Evolutionary conservation across 345 rosid species (phyloP).

Genomic region (Eucalyptus guilfoylei): DNA sequence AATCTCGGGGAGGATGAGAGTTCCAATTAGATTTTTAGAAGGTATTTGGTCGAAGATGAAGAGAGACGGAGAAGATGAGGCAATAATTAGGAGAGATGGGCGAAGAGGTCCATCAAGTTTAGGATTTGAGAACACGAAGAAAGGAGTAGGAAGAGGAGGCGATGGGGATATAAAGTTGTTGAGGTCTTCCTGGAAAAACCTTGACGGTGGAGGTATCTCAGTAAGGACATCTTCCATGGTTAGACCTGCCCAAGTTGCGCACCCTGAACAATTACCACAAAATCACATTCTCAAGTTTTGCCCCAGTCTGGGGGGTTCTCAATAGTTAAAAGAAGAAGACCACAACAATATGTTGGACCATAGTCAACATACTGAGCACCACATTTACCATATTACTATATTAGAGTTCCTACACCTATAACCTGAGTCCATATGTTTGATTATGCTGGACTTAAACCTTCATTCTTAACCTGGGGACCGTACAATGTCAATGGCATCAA

Average conservation of each 20-base stretch:
- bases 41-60: conserved; percentile 37
- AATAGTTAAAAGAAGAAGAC: not conserved
- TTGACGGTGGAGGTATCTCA: conserved; percentile 89
- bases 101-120: conserved; percentile 40
- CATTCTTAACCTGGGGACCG: not conserved
- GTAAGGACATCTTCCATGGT: conserved; percentile 87
- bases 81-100: conserved; percentile 61
- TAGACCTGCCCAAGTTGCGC: not conserved
- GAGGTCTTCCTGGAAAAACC: conserved; percentile 92
- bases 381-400: not conserved
- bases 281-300: not conserved
- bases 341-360: not conserved
- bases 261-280: not conserved
- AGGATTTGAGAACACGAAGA: conserved; percentile 48
- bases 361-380: not conserved
- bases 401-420: not conserved
- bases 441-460: not conserved
- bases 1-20: conserved; percentile 70
- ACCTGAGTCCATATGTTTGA: not conserved
- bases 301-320: not conserved
- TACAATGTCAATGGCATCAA: fast-evolving
- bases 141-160: conserved; percentile 55
- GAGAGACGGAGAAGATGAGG: conserved; percentile 65
- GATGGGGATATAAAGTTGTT: conserved; percentile 56
- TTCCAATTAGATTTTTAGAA: conserved; percentile 58